phyloP scores from a whole-genome alignment of 2,329 filamentous ascomycete genomes.

The Coniochaeta prunicola region DNA sequence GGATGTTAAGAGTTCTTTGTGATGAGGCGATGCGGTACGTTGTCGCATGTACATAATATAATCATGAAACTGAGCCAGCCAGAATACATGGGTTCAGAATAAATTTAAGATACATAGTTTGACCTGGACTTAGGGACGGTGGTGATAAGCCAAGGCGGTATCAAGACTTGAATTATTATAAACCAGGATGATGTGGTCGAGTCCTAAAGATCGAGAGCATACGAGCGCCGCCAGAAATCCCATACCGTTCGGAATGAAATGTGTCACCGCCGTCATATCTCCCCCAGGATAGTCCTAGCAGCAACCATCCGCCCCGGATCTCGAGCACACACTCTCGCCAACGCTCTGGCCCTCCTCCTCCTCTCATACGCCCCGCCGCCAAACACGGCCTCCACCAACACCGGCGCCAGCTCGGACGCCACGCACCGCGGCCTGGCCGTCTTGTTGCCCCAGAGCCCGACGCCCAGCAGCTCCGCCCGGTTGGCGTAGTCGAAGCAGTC shows the following conservation, averaged over 20 bases:
- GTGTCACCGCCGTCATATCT: neutral
- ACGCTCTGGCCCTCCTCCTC: neutral
- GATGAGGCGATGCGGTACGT: neutral
- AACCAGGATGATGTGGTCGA: too few species aligned
- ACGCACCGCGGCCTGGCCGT: neutral
- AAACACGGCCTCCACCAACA: neutral
- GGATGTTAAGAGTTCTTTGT: constrained; percentile 9
- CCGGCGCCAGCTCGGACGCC: neutral
- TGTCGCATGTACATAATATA: neutral
- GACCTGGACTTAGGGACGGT: too few species aligned
- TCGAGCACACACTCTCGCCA: neutral
- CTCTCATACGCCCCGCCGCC: neutral
- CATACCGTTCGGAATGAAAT: too few species aligned
- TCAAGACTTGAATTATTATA: too few species aligned
- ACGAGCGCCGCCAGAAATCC: neutral
- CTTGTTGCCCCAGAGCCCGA: constrained; percentile 22
- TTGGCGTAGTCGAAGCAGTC: constrained; percentile 39
- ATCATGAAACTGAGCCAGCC: too few species aligned
- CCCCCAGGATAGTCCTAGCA: neutral
- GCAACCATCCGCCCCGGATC: neutral
- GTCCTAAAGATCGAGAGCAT: neutral
- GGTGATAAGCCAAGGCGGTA: too few species aligned
- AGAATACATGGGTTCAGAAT: too few species aligned
- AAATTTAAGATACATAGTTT: too few species aligned
- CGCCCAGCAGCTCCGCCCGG: constrained; percentile 33